Base-by-base conservation (phyloP, 2,329 filamentous ascomycete species). In the Fusarium lateritium region DNA sequence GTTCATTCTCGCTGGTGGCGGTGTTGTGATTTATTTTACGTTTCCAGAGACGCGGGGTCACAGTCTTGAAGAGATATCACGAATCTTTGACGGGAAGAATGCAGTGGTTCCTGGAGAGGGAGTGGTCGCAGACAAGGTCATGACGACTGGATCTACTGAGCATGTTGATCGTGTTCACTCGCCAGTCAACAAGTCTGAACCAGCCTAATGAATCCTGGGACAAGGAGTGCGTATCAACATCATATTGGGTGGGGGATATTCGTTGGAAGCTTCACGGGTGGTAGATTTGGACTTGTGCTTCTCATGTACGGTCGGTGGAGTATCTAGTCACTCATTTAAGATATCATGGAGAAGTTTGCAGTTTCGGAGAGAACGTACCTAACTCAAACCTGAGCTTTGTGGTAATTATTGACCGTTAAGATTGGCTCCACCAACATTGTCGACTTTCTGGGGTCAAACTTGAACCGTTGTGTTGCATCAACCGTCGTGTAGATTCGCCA, bases 1-100 rank as follows among this genome's bases (percentile, higher is more conserved):
- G 11, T 78, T 68, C 38, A 62, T 71, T 11, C 28, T 74, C 17
- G 54, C 67, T 22, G 52, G n/a, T 9, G 36, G 36, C 6, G 38
- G 36, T 8, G 7, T 56, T 4, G 19, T 61, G 19, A 40, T 61
- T 21, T 58, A 52, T 13, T 58, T 58, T 15, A 38, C 31, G 8
- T 58, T 50, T 17, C 55, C 55, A 5, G 55, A 58, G 46, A 58
- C 55, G 7, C 46, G 46, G 15, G 55, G 55, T 24, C 46, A 50
- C 39, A 51, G 44, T 10, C 55, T 58, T 39, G 55, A 58, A 21
- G 44, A 52, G 46, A 43, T 58, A 24, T 39, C 45, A 5, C 31
- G 46, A 33, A 15, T 58, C 11, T 58, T 58, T 31, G 45, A 58
- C 8, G 55, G 55, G 14, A 44, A 56, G 5, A 38, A 53, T 19